Percentiles rank a stretch among this genome's conserved stretches.
phyloP scores from a whole-genome alignment of 192 early-diverging fungal species.

The Cladochytrium replicatum region DNA sequence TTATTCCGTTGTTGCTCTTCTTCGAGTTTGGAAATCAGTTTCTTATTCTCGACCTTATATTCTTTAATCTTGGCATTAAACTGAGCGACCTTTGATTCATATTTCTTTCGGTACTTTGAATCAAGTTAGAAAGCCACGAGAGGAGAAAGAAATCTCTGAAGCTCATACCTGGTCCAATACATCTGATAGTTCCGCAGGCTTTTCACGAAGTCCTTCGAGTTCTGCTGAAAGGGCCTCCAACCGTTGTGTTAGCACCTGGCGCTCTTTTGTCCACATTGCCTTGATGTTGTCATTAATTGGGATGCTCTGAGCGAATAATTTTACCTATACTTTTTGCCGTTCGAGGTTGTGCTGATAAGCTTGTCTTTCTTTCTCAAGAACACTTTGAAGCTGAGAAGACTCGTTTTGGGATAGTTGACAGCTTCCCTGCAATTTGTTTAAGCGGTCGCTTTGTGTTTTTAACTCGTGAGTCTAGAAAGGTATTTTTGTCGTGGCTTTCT shows the following conservation, averaged over 20 bases:
- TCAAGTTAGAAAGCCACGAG: too few species aligned
- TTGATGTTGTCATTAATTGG: neutral
- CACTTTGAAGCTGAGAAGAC: too few species aligned
- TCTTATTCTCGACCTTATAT: neutral
- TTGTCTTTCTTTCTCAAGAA: constrained; percentile 16
- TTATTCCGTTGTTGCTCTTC: constrained; percentile 5
- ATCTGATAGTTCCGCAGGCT: constrained; percentile 13
- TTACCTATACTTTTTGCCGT: constrained; percentile 8
- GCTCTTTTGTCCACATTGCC: constrained; percentile 16
- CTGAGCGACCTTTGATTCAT: too few species aligned
- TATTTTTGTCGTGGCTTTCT: constrained; percentile 9
- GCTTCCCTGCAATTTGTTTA: constrained; percentile 12
- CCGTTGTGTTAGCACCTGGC: constrained; percentile 7
- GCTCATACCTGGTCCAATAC: constrained; percentile 5
- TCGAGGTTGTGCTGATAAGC: constrained; percentile 20
- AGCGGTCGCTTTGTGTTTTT: constrained; percentile 8
- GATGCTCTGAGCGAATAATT: neutral
- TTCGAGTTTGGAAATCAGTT: too few species aligned
- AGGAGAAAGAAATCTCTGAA: too few species aligned
- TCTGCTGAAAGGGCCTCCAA: constrained; percentile 10
- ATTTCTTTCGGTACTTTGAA: too few species aligned
- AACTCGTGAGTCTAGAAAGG: neutral
- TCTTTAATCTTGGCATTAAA: neutral
- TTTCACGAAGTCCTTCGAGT: neutral
- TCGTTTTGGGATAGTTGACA: too few species aligned